Base-by-base conservation (phyloP, 306 rosid genomes). In the Heteromeles arbutifolia region DNA sequence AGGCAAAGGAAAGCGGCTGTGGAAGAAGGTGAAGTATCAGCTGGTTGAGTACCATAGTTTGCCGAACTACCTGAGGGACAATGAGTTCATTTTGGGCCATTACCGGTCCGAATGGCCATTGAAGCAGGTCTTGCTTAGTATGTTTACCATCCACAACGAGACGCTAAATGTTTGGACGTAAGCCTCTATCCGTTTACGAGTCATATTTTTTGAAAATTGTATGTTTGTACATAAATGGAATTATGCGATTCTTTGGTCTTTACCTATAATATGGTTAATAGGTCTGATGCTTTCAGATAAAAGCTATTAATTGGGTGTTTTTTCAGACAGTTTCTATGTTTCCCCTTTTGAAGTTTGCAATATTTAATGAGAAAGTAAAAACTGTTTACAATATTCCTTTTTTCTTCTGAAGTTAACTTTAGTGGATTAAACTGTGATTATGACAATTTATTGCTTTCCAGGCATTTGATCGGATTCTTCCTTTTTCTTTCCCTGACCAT, bases 161-260 rank as follows among this genome's bases (percentile, higher is more conserved):
- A 95, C 99, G 13, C 93, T 95, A 31, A 95, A 95, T 26, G 97
- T 95, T 85, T 95, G 99, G 99, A 92, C 99, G 97, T 95, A 89
- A 88, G 96, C 25, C 52, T 77, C 29, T 50, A 32, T 80, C 48
- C 56, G 6, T 70, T 4, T 10, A 13, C 62, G 59, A 18, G 34
- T 76, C 39, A 37, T 31, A 39, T 6, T 50, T 66, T 67, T 52
- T 11, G 29, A 43, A 48, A 6, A 34, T 34, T 59, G 69, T 58
- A 4, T 59, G 69, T 44, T 77, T 67, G 62, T 31, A 45, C 70
- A 61, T 63, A 45, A 12, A 13, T 52, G 32, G 28, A 45, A 13
- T 17, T 76, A 17, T 28, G 7, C 41, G 45, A 37, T 65, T 21
- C 26, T 9, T 17, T 70, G 43, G 43, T 48, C 14, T 72, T 21